These are phyloP conservation scores for Colletotrichum simmondsii DNA, from an alignment of 2,329 filamentous ascomycete species.

Conservation along the genomic window DNA sequence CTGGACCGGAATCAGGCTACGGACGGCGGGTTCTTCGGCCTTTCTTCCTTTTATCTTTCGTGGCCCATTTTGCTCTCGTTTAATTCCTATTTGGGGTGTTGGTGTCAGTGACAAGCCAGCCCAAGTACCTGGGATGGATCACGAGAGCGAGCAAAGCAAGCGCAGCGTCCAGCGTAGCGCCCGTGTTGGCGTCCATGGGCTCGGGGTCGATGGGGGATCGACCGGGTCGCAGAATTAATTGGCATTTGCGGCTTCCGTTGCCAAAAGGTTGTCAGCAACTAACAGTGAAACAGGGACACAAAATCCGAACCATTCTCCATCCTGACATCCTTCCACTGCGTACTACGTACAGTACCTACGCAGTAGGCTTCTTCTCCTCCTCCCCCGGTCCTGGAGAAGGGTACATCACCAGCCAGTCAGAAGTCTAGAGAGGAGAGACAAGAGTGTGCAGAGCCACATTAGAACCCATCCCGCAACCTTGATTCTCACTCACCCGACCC, in stretches of 20 bases:
- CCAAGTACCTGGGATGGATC: background rate
- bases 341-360: no score
- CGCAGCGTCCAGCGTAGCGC: conserved; percentile 6
- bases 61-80: background rate
- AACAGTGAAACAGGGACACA: conserved; percentile 32
- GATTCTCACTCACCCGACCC: background rate
- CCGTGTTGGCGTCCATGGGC: background rate
- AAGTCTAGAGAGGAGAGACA: background rate
- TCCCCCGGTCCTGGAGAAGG: background rate
- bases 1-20: background rate
- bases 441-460: background rate
- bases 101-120: background rate
- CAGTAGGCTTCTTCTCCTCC: no score
- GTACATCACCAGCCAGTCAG: background rate
- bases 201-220: conserved; percentile 20
- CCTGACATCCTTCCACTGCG: background rate
- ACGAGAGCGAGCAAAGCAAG: background rate
- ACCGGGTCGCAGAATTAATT: conserved; percentile 21
- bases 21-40: conserved; percentile 10
- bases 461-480: background rate
- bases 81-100: background rate
- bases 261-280: conserved; percentile 10
- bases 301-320: background rate
- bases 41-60: background rate
- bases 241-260: background rate